These are phyloP conservation scores for Harringtonia lauricola DNA, from an alignment of 2,329 filamentous ascomycete genomes.

Conservation along the genomic window DNA sequence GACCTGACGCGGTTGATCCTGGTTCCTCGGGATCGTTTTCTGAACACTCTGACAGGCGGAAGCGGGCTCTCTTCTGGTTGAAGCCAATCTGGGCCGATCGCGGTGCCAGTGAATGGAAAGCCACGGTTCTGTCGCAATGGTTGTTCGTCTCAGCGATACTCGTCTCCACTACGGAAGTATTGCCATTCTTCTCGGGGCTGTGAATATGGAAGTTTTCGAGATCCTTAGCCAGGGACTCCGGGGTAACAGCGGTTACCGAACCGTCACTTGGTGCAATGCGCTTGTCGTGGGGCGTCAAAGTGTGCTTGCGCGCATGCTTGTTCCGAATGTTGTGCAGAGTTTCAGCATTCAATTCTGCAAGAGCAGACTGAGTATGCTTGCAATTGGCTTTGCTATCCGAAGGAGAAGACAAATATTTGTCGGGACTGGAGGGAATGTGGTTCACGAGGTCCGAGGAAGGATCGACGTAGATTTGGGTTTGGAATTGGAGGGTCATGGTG, in stretches of 20 bases:
- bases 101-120: too few relatives aligned
- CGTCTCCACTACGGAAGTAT: background rate
- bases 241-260: background rate
- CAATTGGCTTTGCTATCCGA: background rate
- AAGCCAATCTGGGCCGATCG: too few relatives aligned
- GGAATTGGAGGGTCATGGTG: slow-evolving; percentile 6
- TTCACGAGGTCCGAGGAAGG: background rate
- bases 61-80: too few relatives aligned
- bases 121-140: too few relatives aligned
- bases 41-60: too few relatives aligned
- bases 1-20: too few relatives aligned
- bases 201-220: slow-evolving; percentile 22
- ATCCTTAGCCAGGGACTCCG: slow-evolving; percentile 20
- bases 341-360: slow-evolving; percentile 5
- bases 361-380: background rate
- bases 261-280: background rate
- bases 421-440: background rate
- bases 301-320: background rate
- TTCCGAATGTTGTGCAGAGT: slow-evolving; percentile 4
- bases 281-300: background rate
- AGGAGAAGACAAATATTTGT: background rate
- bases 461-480: background rate
- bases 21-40: too few relatives aligned
- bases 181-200: slow-evolving; percentile 5
- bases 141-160: too few relatives aligned